Base-by-base conservation (phyloP, 2,329 filamentous ascomycete species). In the Chrysoporthe cubensis region DNA sequence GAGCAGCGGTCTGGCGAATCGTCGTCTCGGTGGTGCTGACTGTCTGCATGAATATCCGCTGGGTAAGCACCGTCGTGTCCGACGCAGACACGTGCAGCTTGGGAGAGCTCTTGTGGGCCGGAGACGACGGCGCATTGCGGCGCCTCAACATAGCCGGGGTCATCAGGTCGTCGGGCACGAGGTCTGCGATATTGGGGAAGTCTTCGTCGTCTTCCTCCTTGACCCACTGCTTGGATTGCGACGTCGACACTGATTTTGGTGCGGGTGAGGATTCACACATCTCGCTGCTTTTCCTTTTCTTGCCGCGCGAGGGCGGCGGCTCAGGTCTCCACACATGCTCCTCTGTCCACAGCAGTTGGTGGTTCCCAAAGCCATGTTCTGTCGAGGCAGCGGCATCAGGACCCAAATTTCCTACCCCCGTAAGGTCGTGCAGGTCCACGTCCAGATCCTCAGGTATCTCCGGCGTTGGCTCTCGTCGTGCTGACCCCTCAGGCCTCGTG, bases 121-220 rank as follows among this genome's bases (percentile, higher is more conserved):
- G 11, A 76, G 78, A 60, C 80, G 81, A 40, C 80, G 83, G 13
- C 82, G 75, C 60, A 43, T 62, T 66, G 46, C 67, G 66, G 26
- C 69, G 69, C 59, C 62, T 65, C 54, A 69, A 44, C 42, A 71
- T 71, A 34, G 72, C 70, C n/a, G 72, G 71, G 14, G 73, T 71
- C 64, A 74, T 65, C 50, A 71, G 64, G 46, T 76, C 76, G 18
- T 75, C 75, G 44, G 77, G 74, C 5, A 80, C 71, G 43, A 80
- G 74, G 60, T 86, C 79, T 70, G 84, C 81, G 8, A 88, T 83
- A 70, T 88, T 85, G 0, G 84, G 85, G 58, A 86, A 88, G 21
- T 84, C 81, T 44, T 82, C 81, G 16, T 82, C 75, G 4, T 79
- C 76, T 18, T 74, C 76, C 16, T 75, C 74, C 14, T 78, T 75